Conservation (phyloP, 345 rosid species). For the Eucalyptus polybractea region DNA sequence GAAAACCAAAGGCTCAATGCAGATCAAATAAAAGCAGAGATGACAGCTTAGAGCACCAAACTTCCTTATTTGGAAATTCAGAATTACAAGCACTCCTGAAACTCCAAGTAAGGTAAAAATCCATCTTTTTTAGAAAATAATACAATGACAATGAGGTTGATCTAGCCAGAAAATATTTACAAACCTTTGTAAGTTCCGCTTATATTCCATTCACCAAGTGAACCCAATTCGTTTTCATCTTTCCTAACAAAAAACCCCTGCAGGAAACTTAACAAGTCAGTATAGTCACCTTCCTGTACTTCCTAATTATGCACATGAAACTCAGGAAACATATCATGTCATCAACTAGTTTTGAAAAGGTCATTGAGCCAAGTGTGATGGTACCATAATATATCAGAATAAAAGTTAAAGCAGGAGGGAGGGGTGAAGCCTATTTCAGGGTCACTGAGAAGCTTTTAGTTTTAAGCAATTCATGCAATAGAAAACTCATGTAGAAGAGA, state of each 20-base stretch:
- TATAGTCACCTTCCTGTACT: background rate
- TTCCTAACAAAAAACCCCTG: constrained; percentile 73
- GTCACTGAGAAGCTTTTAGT: background rate
- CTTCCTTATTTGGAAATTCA: background rate
- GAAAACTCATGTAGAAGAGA: background rate
- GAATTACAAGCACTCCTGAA: background rate
- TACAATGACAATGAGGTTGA: background rate
- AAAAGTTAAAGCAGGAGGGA: background rate
- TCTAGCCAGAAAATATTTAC: background rate
- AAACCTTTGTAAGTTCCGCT: constrained; percentile 97
- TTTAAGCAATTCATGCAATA: background rate
- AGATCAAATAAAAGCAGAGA: background rate
- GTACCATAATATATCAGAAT: background rate
- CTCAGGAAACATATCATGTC: background rate
- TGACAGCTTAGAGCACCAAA: background rate
- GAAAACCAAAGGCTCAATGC: background rate
- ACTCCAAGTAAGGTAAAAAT: background rate
- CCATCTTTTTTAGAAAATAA: background rate
- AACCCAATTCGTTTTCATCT: constrained; percentile 53
- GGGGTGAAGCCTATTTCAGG: background rate
- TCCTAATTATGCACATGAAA: background rate
- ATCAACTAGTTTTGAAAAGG: background rate
- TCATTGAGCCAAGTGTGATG: background rate
- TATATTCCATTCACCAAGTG: constrained; percentile 80
- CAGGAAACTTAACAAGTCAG: constrained; percentile 5